Base-by-base conservation (phyloP, 1,139 yeast genomes). In the Diutina ranongensis region DNA sequence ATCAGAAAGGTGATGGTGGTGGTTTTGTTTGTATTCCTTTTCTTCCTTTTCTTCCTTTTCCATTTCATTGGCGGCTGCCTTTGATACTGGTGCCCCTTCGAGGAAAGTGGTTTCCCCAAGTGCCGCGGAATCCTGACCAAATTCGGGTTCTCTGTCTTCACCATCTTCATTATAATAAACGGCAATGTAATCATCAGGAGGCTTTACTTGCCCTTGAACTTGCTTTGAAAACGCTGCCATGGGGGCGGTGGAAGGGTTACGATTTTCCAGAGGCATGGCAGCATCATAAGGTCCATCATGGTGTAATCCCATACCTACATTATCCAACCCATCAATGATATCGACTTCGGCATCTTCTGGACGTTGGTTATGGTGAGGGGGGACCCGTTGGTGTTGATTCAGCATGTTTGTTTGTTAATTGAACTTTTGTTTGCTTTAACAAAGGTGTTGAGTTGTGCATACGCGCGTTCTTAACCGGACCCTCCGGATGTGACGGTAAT, bases 221-320 rank as follows among this genome's bases (percentile, higher is more conserved):
- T 22, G 32, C 5, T 15, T 9, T 13, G 42, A 25, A 32, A 38
- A 38, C 42, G 42, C 42, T 3, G 32, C 42, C 42, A 38, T 38
- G 4, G 42, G 42, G 5, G 42, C 42, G 19, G 42, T 38, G 20
- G 31, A 20, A 10, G 20, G 31, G 33, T 38, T 38, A 25, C 42
- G 42, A 32, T 38, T 38, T 16, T 38, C 42, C 20, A 27, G 22
- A 13, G 42, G 42, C 32, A 38, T 22, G 21, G 42, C 42, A 7
- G 42, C 42, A 21, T 38, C 42, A 20, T 38, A 38, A 10, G 42
- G 42, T 2, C 42, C 42, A 27, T 38, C 42, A 27, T 38, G 42
- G 42, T 38, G 42, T 21, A 38, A 22, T 20, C 42, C 42, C 42
- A 38, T 38, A 32, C 42, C 21, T n/a, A 38, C 32, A 20, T 22